A percentile compares a stretch with the other conserved stretches of the same genome.
These are phyloP conservation scores for Blechomonas ayalai DNA, from an alignment of 208 protist genomes.

Conservation along the genomic window DNA sequence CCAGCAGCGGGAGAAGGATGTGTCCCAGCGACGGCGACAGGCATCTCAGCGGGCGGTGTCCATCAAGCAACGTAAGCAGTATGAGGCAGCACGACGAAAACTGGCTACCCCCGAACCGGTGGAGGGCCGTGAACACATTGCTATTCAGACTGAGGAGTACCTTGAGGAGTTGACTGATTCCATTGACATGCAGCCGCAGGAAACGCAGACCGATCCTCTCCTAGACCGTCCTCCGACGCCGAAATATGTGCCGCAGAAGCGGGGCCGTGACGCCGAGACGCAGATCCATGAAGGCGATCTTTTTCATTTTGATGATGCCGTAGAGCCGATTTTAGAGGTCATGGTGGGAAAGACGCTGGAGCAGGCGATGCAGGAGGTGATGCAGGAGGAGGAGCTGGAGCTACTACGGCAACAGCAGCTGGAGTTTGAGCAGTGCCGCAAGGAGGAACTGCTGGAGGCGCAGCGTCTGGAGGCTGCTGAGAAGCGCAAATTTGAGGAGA, in stretches of 20 bases:
- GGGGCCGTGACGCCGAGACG: conserved; percentile 92
- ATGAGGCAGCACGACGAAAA: conserved; percentile 33
- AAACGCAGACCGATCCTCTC: conserved; percentile 95
- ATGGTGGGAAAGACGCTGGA: conserved; percentile 97
- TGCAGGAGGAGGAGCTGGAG: conserved; percentile 97
- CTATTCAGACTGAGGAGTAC: conserved; percentile 96
- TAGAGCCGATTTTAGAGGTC: conserved; percentile 95
- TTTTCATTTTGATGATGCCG: conserved; percentile 97
- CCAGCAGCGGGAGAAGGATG: conserved; percentile 55
- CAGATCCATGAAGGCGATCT: conserved; percentile 96
- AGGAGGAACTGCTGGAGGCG: conserved; percentile 93
- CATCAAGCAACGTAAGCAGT: conserved; percentile 62
- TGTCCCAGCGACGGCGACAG: conserved; percentile 51
- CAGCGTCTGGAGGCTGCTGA: conserved; percentile 94
- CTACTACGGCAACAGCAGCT: conserved; percentile 91
- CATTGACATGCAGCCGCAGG: conserved; percentile 69
- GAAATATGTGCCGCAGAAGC: conserved; percentile 92
- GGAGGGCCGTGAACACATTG: conserved; percentile 83
- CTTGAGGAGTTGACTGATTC: conserved; percentile 93
- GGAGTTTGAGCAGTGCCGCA: conserved; percentile 93
- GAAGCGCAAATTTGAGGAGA: conserved; percentile 93
- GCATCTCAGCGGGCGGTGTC: conserved; percentile 44
- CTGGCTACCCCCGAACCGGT: conserved; percentile 85
- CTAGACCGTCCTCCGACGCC: conserved; percentile 93
- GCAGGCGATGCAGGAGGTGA: conserved; percentile 96